phyloP scores from a whole-genome alignment of 2,329 filamentous ascomycete species.

The Scedosporium boydii region DNA sequence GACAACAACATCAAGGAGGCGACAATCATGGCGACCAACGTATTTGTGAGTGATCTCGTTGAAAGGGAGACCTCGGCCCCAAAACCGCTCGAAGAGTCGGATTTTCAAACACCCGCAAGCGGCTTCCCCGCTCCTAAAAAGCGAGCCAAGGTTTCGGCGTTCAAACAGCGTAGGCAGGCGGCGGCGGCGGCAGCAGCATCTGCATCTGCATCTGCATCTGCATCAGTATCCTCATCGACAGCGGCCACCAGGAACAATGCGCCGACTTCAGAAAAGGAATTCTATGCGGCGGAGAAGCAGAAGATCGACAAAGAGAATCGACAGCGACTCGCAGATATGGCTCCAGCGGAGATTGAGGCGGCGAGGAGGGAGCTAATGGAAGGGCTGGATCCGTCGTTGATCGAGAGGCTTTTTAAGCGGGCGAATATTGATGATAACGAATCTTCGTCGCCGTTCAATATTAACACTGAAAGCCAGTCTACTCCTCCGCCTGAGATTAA shows the following conservation, averaged over 20 bases:
- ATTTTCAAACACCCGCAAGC: conserved; percentile 39
- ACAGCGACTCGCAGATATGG: conserved; percentile 67
- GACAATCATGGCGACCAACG: background rate
- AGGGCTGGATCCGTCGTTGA: conserved; percentile 63
- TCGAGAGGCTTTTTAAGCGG: conserved; percentile 67
- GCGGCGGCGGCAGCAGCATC: conserved; percentile 18
- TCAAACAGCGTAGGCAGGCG: conserved; percentile 58
- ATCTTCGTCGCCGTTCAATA: conserved; percentile 33
- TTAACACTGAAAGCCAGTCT: conserved; percentile 7
- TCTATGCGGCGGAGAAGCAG: conserved; percentile 23
- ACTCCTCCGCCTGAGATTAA: conserved; percentile 17
- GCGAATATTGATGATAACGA: conserved; percentile 67
- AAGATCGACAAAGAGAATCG: conserved; percentile 79
- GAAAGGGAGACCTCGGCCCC: conserved; percentile 17
- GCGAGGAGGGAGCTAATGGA: conserved; percentile 73
- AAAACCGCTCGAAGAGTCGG: conserved; percentile 54
- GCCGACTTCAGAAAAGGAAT: conserved; percentile 9
- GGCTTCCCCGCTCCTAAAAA: conserved; percentile 90
- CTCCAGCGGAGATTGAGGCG: conserved; percentile 66
- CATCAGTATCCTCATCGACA: background rate
- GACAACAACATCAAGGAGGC: background rate
- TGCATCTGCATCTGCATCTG: conserved; percentile 1
- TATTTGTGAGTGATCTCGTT: conserved; percentile 3
- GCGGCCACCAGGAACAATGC: conserved; percentile 7
- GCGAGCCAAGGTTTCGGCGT: conserved; percentile 62